Evolutionary conservation across 352 stramenopile species (phyloP).

Genomic region (Phytopythium chamaehyphon): DNA sequence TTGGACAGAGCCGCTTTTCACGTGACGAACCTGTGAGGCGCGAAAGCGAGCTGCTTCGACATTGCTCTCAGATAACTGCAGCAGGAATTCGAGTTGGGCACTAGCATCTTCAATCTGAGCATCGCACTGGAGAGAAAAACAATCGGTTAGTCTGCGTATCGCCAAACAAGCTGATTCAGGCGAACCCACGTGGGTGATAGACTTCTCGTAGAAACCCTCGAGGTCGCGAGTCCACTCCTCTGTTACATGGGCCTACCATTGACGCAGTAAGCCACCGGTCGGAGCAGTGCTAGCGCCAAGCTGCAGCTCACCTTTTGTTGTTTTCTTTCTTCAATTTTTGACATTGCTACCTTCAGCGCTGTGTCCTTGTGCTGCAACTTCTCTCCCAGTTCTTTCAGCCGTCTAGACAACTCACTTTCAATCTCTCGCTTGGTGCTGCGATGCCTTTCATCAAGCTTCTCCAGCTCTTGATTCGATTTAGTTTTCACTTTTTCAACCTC

Average conservation of each 20-base stretch:
- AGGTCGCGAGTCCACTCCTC: conserved; percentile 24
- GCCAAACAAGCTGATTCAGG: neutral
- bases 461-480: neutral
- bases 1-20: neutral
- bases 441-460: conserved; percentile 9
- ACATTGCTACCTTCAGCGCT: conserved; percentile 14
- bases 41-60: conserved; percentile 38
- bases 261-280: neutral
- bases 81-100: conserved; percentile 39
- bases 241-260: conserved; percentile 8
- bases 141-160: neutral
- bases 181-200: conserved; percentile 17
- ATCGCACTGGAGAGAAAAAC: conserved; percentile 36
- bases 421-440: conserved; percentile 9
- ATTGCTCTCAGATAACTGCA: conserved; percentile 39
- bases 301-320: conserved; percentile 18
- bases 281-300: neutral
- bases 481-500: neutral
- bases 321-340: conserved; percentile 5
- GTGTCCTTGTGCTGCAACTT: conserved; percentile 20
- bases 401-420: conserved; percentile 7
- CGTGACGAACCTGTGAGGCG: conserved; percentile 34
- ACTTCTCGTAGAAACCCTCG: conserved; percentile 28
- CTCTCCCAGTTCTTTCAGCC: conserved; percentile 19
- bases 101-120: conserved; percentile 32